Percentiles rank a stretch among this genome's conserved stretches.
These are phyloP conservation scores for Colletotrichum graminicola DNA, from an alignment of 2,329 filamentous ascomycete species.

Conservation along the genomic window DNA sequence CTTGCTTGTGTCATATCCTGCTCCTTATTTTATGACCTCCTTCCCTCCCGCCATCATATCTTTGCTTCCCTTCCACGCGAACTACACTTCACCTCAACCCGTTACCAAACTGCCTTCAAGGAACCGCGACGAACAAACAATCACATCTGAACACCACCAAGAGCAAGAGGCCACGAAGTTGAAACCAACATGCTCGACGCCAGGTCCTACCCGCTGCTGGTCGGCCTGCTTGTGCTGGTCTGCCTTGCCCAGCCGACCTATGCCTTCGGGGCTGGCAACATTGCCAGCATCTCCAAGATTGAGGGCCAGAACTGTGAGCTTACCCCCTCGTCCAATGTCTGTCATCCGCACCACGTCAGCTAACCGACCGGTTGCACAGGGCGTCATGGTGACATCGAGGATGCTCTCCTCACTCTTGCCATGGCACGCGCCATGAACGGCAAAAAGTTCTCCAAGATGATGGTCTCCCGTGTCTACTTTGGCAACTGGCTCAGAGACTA, in stretches of 20 bases:
- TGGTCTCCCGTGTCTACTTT: slow-evolving; percentile 92
- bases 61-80: slow-evolving; percentile 18
- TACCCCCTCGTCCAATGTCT: neutral
- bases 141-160: slow-evolving; percentile 3
- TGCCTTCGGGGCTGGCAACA: slow-evolving; percentile 91
- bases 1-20: slow-evolving; percentile 40
- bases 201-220: slow-evolving; percentile 62
- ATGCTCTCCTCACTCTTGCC: slow-evolving; percentile 81
- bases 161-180: slow-evolving; percentile 16
- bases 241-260: slow-evolving; percentile 75
- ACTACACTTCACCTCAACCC: slow-evolving; percentile 19
- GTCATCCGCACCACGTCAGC: slow-evolving; percentile 14
- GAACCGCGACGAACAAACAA: slow-evolving; percentile 21
- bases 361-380: slow-evolving; percentile 57
- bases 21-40: slow-evolving; percentile 33
- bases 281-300: slow-evolving; percentile 82
- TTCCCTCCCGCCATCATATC: slow-evolving; percentile 12
- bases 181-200: slow-evolving; percentile 59
- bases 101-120: slow-evolving; percentile 29
- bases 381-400: slow-evolving; percentile 94
- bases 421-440: slow-evolving; percentile 65
- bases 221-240: slow-evolving; percentile 72
- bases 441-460: slow-evolving; percentile 90
- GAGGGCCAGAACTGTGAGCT: slow-evolving; percentile 84
- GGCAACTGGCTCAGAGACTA: slow-evolving; percentile 96